phyloP scores from a whole-genome alignment of 228 moss, liverwort and hornwort genomes.

The Sphagnum fallax region DNA sequence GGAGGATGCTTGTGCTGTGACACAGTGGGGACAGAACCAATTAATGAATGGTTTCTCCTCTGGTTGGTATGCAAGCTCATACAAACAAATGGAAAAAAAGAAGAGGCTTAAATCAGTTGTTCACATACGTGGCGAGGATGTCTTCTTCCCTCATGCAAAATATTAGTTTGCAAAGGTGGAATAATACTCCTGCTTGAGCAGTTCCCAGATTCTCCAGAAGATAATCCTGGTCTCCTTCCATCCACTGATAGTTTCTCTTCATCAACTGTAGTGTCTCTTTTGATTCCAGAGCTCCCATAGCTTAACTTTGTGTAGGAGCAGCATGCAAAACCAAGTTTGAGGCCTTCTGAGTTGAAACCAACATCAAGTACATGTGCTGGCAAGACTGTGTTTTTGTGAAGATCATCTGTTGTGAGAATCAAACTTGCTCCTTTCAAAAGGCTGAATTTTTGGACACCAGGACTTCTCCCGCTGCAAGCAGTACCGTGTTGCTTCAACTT shows the following conservation, averaged over 20 bases:
- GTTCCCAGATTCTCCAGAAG: neutral
- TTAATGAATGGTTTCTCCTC: too few relatives aligned
- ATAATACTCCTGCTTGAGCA: neutral
- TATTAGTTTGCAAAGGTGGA: slow-evolving; percentile 1
- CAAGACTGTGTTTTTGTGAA: slow-evolving; percentile 3
- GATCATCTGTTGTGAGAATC: slow-evolving; percentile 5
- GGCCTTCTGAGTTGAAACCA: too few relatives aligned
- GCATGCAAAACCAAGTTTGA: too few relatives aligned
- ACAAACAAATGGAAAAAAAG: slow-evolving; percentile 10
- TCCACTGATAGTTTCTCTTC: neutral
- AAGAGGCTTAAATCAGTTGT: too few relatives aligned
- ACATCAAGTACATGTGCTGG: slow-evolving; percentile 2
- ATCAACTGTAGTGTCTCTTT: neutral
- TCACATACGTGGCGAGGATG: neutral
- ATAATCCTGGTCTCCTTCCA: neutral
- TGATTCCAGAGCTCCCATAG: neutral
- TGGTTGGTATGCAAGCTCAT: slow-evolving; percentile 2
- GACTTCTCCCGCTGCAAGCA: too few relatives aligned
- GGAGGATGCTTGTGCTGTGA: slow-evolving; percentile 15
- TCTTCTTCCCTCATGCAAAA: neutral
- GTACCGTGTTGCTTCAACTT: too few relatives aligned
- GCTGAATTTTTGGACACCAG: too few relatives aligned
- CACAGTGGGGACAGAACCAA: too few relatives aligned
- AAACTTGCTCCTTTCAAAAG: neutral
- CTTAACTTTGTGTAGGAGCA: neutral